Evolutionary conservation across 169 alveolate genomes (phyloP).

Genomic region (Plasmodium chabaudi): DNA sequence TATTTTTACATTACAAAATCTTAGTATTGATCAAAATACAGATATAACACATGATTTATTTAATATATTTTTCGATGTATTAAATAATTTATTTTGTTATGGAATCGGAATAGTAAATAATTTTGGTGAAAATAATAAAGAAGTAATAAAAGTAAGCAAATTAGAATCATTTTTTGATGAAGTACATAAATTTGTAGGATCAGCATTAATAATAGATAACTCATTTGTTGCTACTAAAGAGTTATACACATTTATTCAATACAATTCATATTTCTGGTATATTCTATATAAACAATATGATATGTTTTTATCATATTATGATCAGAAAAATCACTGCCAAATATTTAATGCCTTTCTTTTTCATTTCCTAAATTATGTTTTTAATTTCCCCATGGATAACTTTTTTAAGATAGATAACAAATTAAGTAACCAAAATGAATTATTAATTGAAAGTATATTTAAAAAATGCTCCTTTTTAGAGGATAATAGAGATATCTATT

Average conservation of each 20-base stretch:
- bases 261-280: conserved; percentile 49
- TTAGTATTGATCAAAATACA: conserved; percentile 11
- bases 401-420: conserved; percentile 53
- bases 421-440: conserved; percentile 11
- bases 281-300: conserved; percentile 66
- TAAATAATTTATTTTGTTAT: conserved; percentile 58
- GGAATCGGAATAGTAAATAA: conserved; percentile 61
- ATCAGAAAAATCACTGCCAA: conserved; percentile 35
- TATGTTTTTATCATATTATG: conserved; percentile 62
- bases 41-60: conserved; percentile 39
- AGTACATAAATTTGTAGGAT: conserved; percentile 35
- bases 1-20: conserved; percentile 33
- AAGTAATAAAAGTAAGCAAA: conserved; percentile 25
- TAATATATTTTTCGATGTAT: conserved; percentile 38
- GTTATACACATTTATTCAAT: conserved; percentile 51
- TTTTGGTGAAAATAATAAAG: conserved; percentile 14
- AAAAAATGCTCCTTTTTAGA: conserved; percentile 28
- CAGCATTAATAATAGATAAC: conserved; percentile 43
- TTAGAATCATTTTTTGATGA: conserved; percentile 23
- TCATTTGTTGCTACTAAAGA: conserved; percentile 27
- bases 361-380: conserved; percentile 67
- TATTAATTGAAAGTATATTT: conserved; percentile 8
- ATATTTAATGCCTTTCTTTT: conserved; percentile 33
- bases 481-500: conserved; percentile 16
- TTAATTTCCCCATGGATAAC: conserved; percentile 72